Conservation (phyloP, 106 monocot species). For the Allium sativum region DNA sequence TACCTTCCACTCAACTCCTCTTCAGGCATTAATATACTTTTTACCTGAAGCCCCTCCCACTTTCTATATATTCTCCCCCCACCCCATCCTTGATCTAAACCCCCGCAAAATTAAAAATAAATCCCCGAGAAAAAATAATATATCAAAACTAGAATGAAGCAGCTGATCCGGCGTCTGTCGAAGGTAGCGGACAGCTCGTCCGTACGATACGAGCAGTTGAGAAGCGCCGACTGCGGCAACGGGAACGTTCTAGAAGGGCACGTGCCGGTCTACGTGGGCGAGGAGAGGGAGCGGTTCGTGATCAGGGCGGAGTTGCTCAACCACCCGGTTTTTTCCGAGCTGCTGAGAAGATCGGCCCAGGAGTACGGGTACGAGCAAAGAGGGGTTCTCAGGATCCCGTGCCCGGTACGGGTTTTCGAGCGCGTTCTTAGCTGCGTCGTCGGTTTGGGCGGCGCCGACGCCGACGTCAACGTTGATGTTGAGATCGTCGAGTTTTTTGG, state of each 20-base stretch:
- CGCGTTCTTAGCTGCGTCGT: conserved; percentile 3
- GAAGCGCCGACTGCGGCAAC: not conserved
- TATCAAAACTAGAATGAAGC: conserved; percentile 19
- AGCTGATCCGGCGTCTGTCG: conserved; percentile 36
- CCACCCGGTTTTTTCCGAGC: conserved; percentile 32
- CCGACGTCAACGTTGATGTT: too few species aligned
- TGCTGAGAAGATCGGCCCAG: conserved; percentile 37
- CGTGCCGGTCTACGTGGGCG: conserved; percentile 60
- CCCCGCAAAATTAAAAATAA: too few species aligned
- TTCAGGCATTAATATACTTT: not conserved
- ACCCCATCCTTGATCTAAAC: not conserved
- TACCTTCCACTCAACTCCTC: conserved; percentile 1
- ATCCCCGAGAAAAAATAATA: too few species aligned
- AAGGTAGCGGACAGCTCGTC: conserved; percentile 29
- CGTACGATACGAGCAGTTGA: conserved; percentile 3
- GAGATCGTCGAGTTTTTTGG: too few species aligned
- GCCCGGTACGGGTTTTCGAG: conserved; percentile 35
- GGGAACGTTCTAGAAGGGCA: conserved; percentile 39
- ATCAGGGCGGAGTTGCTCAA: conserved; percentile 35
- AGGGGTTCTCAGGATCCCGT: conserved; percentile 53
- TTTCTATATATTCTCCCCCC: not conserved
- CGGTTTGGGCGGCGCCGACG: too few species aligned
- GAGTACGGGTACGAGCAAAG: conserved; percentile 60
- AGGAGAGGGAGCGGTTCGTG: conserved; percentile 58
- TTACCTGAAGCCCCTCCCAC: not conserved